Conservation (phyloP, 371 early-diverging fungal species). For the Syncephalastrum contaminatum region DNA sequence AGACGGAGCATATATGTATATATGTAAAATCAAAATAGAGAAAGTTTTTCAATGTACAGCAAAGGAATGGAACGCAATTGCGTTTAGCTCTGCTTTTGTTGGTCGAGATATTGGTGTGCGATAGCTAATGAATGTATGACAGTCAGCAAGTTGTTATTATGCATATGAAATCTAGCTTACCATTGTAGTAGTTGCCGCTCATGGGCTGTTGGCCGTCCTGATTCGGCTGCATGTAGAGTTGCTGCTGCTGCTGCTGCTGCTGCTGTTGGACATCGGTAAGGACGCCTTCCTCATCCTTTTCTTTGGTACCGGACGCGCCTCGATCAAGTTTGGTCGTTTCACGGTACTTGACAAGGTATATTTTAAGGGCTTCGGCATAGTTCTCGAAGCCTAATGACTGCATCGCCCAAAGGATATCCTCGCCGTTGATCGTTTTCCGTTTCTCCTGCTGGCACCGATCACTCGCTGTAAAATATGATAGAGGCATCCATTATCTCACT, state of each 20-base stretch:
- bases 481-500: slow-evolving; percentile 10
- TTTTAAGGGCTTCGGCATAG: slow-evolving; percentile 93
- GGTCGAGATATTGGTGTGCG: slow-evolving; percentile 1
- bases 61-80: slow-evolving; percentile 10
- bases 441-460: slow-evolving; percentile 96
- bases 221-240: slow-evolving; percentile 12
- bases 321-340: slow-evolving; percentile 71
- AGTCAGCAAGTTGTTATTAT: too few species aligned
- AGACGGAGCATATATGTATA: slow-evolving; percentile 2
- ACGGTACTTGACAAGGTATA: slow-evolving; percentile 91
- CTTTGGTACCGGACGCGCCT: slow-evolving; percentile 46
- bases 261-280: slow-evolving; percentile 12
- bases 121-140: too few species aligned
- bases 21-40: not conserved
- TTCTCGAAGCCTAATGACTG: slow-evolving; percentile 98
- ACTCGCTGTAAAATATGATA: slow-evolving; percentile 62
- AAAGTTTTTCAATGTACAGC: too few species aligned
- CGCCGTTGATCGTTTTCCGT: slow-evolving; percentile 99
- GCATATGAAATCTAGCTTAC: slow-evolving; percentile 20
- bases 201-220: slow-evolving; percentile 9
- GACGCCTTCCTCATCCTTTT: slow-evolving; percentile 46
- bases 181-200: slow-evolving; percentile 17
- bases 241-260: slow-evolving; percentile 25
- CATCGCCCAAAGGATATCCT: slow-evolving; percentile 99
- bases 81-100: slow-evolving; percentile 12